Base-by-base conservation (phyloP, 2,329 filamentous ascomycete species). In the Didymellaceae sp. region DNA sequence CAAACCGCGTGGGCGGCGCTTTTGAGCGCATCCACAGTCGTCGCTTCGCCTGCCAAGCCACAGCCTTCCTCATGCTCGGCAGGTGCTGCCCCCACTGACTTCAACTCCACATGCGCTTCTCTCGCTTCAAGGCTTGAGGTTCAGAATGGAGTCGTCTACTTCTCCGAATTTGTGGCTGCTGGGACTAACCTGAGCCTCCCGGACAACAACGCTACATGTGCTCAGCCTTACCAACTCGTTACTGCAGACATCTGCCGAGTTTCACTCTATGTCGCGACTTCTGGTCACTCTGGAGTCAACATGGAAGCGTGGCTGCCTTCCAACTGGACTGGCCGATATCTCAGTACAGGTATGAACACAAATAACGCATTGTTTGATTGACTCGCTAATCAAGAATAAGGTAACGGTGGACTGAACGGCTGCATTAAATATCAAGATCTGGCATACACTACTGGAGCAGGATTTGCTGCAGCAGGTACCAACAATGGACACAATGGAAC, bases 271-370 rank as follows among this genome's bases (percentile, higher is more conserved):
- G 73, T 77, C 3, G 60, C 71, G 7, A 77, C 75, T 1, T 73
- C 71, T 5, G 61, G 67, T 18, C 64, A 69, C 31, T 75, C 71
- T 13, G 74, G 73, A 8, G 74, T 78, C 50, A 72, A 63, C 6
- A 71, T 78, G 63, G 77, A 79, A 58, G 72, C 75, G 10, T 79
- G 76, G 76, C 58, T 79, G 17, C 77, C 77, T 11, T 64, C 61
- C 4, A 71, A 71, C 38, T 76, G 73, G 71, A 74, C 67, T 9
- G 74, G 74, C 0, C 64, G 74, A 5, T 74, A 75, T 47, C 26
- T 66, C 8, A 59, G 60, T 22, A 48, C 37, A 14, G 57, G 49
- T 52, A 40, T 17, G 28, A n/a, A n/a, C n/a, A n/a, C n/a, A n/a
- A 28, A 7, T 28, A 28, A 28, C 26, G n/a, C n/a, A n/a, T n/a